Evolutionary conservation across 108 stramenopile species (phyloP).

Genomic region (Nitzschia inconspicua): DNA sequence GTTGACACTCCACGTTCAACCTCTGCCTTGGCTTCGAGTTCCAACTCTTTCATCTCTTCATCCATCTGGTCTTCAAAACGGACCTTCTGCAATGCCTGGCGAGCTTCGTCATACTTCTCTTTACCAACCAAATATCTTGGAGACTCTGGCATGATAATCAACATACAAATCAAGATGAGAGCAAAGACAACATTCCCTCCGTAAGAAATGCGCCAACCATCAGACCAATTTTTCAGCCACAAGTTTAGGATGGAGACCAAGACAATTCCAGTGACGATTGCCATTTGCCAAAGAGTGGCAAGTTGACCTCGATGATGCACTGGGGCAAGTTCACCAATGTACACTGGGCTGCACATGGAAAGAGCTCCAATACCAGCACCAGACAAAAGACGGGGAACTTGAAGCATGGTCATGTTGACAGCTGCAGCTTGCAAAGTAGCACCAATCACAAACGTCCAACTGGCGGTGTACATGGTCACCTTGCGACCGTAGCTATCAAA

Average conservation of each 20-base stretch:
- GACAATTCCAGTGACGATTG: slow-evolving; percentile 35
- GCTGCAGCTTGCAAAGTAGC: background rate
- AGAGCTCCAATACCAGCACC: background rate
- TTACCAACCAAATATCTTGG: slow-evolving; percentile 36
- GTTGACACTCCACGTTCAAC: background rate
- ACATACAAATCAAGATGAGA: slow-evolving; percentile 17
- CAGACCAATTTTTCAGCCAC: slow-evolving; percentile 26
- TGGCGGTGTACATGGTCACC: background rate
- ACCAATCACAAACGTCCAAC: background rate
- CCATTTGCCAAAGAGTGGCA: slow-evolving; percentile 37
- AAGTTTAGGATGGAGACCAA: slow-evolving; percentile 24
- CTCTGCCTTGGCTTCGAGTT: background rate
- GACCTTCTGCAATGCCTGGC: slow-evolving; percentile 13
- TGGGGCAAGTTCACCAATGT: slow-evolving; percentile 39
- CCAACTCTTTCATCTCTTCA: background rate
- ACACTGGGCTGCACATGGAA: slow-evolving; percentile 12
- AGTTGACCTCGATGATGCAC: slow-evolving; percentile 28
- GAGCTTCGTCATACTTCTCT: slow-evolving; percentile 21
- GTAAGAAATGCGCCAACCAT: slow-evolving; percentile 40
- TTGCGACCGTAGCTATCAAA: background rate
- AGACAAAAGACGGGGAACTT: background rate
- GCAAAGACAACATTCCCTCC: slow-evolving; percentile 39
- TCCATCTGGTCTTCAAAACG: slow-evolving; percentile 3
- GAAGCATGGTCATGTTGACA: background rate
- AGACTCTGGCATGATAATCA: slow-evolving; percentile 40